Evolutionary conservation across 2,329 filamentous ascomycete species (phyloP).

Genomic region (Passalora sequoiae): DNA sequence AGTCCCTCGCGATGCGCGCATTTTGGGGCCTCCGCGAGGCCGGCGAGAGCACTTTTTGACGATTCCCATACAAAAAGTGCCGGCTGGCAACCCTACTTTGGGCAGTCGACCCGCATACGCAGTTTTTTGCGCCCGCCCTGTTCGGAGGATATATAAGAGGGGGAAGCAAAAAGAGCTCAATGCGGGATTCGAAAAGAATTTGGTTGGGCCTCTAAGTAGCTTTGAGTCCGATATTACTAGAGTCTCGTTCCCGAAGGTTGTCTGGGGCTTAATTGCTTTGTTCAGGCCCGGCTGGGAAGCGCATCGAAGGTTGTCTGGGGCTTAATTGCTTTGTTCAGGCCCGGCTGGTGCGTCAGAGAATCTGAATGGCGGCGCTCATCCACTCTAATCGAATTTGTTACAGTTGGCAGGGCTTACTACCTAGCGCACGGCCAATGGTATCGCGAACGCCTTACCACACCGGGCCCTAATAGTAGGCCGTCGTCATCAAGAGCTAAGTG

Average conservation of each 20-base stretch:
- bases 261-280: no score
- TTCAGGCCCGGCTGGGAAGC: not conserved
- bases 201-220: not conserved
- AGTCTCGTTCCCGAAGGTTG: no score
- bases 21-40: no score
- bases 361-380: not conserved
- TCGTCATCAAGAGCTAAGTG: not conserved
- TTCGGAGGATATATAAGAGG: constrained; percentile 1
- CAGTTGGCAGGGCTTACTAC: not conserved
- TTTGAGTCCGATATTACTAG: not conserved
- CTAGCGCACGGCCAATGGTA: not conserved
- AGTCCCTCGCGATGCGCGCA: no score
- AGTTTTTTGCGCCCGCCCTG: not conserved
- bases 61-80: not conserved
- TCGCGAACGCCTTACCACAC: not conserved
- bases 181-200: constrained; percentile 1
- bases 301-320: not conserved
- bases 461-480: not conserved
- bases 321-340: not conserved
- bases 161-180: constrained; percentile 1
- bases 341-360: not conserved
- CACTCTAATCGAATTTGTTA: not conserved
- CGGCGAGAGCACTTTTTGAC: not conserved
- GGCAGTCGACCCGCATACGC: not conserved
- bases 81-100: not conserved